A percentile compares a stretch with the other conserved stretches of the same genome.
Evolutionary conservation across 148 eudicot genomes (phyloP).

Genomic region (Heliamphora exappendiculata): DNA sequence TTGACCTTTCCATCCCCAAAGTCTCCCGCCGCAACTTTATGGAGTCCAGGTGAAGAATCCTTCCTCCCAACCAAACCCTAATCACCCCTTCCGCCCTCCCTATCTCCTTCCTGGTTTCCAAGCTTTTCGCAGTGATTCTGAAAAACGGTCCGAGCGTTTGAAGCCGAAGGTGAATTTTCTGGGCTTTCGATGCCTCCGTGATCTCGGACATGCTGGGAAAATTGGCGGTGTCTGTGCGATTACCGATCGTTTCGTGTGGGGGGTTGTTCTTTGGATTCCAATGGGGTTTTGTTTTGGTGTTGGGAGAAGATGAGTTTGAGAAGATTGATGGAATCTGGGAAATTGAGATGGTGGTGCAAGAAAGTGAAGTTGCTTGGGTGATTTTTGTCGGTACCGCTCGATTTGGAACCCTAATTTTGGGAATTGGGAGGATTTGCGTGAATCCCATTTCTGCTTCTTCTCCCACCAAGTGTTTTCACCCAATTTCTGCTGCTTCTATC

Average conservation of each 20-base stretch:
- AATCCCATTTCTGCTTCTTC: conserved; percentile 7
- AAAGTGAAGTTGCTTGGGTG: not conserved
- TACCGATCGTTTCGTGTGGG: not conserved
- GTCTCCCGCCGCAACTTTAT: conserved; percentile 62
- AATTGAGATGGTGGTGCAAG: not conserved
- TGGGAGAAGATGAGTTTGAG: conserved; percentile 8
- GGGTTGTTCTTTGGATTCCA: not conserved
- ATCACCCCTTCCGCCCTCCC: conserved; percentile 79
- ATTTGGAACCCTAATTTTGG: conserved; percentile 2
- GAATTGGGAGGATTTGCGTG: not conserved
- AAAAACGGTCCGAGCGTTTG: conserved; percentile 79
- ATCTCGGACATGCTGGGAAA: conserved; percentile 55
- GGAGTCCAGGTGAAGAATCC: conserved; percentile 79
- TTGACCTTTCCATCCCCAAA: conserved; percentile 63
- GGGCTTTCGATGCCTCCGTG: conserved; percentile 39
- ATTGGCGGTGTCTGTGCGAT: not conserved
- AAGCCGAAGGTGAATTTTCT: conserved; percentile 57
- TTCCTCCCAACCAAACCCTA: conserved; percentile 70
- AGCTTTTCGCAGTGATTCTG: conserved; percentile 67
- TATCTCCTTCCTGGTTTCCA: conserved; percentile 42
- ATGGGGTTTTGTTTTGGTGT: conserved; percentile 13
- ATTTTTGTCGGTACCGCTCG: not conserved
- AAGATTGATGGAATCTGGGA: not conserved
- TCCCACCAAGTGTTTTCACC: not conserved
- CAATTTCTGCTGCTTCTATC: conserved; percentile 4